phyloP scores from a whole-genome alignment of 2,329 filamentous ascomycete species.

The Diaporthe citrichinensis region DNA sequence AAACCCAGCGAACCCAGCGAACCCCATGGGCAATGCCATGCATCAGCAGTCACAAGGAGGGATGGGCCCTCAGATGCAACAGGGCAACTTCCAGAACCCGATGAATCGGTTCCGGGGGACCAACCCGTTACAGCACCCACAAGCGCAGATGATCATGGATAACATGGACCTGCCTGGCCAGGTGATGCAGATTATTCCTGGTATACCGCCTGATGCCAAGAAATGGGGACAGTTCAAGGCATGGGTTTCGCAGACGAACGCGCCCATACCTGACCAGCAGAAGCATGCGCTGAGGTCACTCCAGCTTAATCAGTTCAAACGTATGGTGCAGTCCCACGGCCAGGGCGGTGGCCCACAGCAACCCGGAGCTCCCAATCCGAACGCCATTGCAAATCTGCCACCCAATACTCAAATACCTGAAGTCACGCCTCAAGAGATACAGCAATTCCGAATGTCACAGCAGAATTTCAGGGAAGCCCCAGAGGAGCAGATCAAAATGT shows the following conservation, averaged over 20 bases:
- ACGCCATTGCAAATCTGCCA: conserved; percentile 41
- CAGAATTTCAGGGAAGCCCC: conserved; percentile 43
- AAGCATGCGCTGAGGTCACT: conserved; percentile 52
- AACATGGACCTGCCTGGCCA: conserved; percentile 61
- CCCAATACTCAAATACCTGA: conserved; percentile 44
- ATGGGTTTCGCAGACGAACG: conserved; percentile 56
- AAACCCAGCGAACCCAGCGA: conserved; percentile 10
- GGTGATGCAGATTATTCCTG: conserved; percentile 47
- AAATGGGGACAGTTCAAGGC: conserved; percentile 64
- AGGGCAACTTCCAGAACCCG: conserved; percentile 45
- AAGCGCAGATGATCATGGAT: conserved; percentile 58
- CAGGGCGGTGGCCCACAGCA: conserved; percentile 36
- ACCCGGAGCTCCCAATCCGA: conserved; percentile 25
- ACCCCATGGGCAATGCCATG: conserved; percentile 42
- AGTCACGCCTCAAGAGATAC: conserved; percentile 48
- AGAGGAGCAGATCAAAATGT: conserved; percentile 45
- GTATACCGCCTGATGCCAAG: conserved; percentile 60
- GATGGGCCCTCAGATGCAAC: conserved; percentile 41
- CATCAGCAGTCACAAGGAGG: conserved; percentile 40
- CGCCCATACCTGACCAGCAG: conserved; percentile 48
- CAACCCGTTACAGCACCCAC: conserved; percentile 47
- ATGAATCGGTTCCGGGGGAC: conserved; percentile 39
- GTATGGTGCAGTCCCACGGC: conserved; percentile 41
- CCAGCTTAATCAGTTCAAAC: conserved; percentile 58
- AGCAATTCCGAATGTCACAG: conserved; percentile 45